Evolutionary conservation across 169 alveolate genomes (phyloP), one percentile per base, ranked within the genome.

Genomic region (Hammondia hammondi): DNA sequence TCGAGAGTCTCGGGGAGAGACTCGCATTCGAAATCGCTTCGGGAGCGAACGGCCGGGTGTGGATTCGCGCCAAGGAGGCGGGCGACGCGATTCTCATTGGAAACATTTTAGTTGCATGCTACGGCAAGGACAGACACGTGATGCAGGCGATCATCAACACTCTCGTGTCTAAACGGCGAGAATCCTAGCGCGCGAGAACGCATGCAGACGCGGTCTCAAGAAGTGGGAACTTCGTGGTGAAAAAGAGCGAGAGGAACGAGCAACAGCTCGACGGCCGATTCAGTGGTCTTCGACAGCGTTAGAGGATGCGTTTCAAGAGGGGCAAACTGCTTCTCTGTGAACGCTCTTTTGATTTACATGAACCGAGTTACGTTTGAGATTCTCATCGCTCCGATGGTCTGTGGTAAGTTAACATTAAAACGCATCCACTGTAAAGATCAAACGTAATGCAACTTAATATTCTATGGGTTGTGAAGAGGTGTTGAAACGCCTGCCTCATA

Each of bases 81-180:
- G 87, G 88, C n/a, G 73, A 81, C 61, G 84, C 92, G 88, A 84
- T 92, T 56, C 46, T 90, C 67, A 85, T 71, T 35, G 95, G 85
- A 3, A 92, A 92, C 61, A 84, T 92, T 46, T 46, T 85, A 27
- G 81, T 88, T 4, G 95, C 95, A 35, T 90, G 91, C 70, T 81
- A 90, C 56, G 95, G 95, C 39, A 84, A 77, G 72, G 61, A 52
- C 29, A 92, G 91, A 2, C 92, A 90, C 70, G 88, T 92, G 57
- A 48, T 92, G 87, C 95, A 92, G 81, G 95, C 95, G 35, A 92
- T 92, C 21, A 77, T 92, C 35, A 82, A 92, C 77, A 91, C 95
- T 32, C 52, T 92, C n/a, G 32, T 92, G 48, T 12, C 52, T 19
- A 73, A 37, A 21, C 85, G 85, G 12, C 46, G 14, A 21, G 85